These are phyloP conservation scores for Ustilago hordei DNA, from an alignment of 1,284 basidiomycete genomes.

Conservation along the genomic window DNA sequence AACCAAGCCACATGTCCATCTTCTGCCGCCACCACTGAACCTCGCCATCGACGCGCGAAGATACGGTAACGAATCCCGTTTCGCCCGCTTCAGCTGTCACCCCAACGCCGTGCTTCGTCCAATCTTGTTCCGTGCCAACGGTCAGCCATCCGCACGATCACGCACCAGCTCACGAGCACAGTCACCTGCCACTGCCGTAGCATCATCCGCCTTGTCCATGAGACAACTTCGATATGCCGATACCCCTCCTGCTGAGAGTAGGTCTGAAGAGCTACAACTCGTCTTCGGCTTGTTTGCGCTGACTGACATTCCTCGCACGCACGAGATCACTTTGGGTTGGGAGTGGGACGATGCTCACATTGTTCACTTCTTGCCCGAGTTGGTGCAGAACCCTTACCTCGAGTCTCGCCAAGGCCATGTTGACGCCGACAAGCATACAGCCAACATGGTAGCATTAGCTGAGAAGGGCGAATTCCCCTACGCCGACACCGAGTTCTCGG, in stretches of 20 bases:
- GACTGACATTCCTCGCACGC: constrained; percentile 79
- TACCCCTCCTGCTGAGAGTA: constrained; percentile 30
- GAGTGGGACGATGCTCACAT: constrained; percentile 95
- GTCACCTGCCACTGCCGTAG: constrained; percentile 20
- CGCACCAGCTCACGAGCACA: constrained; percentile 40
- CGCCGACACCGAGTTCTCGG: constrained; percentile 58
- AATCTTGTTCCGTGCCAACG: constrained; percentile 74
- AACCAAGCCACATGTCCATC: constrained; percentile 79
- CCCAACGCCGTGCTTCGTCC: constrained; percentile 89
- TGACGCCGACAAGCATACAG: constrained; percentile 45
- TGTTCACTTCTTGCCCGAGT: constrained; percentile 82
- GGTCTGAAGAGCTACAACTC: constrained; percentile 73
- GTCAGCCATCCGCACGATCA: constrained; percentile 32
- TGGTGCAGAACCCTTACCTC: constrained; percentile 73
- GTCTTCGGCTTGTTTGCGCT: constrained; percentile 86
- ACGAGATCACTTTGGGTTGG: constrained; percentile 92
- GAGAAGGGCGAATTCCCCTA: constrained; percentile 66
- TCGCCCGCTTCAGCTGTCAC: constrained; percentile 84
- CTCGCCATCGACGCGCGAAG: constrained; percentile 84
- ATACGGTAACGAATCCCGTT: constrained; percentile 81
- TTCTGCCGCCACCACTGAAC: constrained; percentile 82
- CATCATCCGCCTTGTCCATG: constrained; percentile 13
- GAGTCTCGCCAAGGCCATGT: constrained; percentile 25
- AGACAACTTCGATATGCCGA: constrained; percentile 47
- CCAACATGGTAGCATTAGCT: constrained; percentile 50